phyloP scores from a whole-genome alignment of 2,329 filamentous ascomycete species.

The Penicillium sp. region DNA sequence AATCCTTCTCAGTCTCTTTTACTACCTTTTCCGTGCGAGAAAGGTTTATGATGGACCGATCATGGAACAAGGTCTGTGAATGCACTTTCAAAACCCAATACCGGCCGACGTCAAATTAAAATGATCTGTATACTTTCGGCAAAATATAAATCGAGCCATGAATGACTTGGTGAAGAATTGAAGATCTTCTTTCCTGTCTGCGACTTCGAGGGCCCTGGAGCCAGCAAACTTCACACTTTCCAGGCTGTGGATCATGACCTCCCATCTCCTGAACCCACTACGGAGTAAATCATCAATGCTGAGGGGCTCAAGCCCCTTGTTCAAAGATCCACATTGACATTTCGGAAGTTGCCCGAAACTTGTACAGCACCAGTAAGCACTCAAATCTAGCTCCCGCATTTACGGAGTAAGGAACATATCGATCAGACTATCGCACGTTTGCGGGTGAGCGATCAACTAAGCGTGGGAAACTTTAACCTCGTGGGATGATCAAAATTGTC shows the following conservation, averaged over 20 bases:
- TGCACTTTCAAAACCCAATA: background rate
- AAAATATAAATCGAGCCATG: background rate
- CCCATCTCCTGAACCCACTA: no score
- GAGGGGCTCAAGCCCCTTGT: background rate
- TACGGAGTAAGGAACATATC: background rate
- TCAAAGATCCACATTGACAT: background rate
- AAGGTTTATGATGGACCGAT: slow-evolving; percentile 36
- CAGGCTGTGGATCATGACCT: no score
- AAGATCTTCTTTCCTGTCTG: no score
- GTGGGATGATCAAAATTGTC: no score
- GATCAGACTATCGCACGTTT: background rate
- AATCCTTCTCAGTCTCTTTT: slow-evolving; percentile 43
- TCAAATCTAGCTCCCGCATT: background rate
- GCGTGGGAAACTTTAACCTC: background rate
- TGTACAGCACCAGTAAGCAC: background rate
- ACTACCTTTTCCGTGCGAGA: slow-evolving; percentile 40
- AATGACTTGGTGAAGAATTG: no score
- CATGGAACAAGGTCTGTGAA: slow-evolving; percentile 15
- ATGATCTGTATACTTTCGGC: background rate
- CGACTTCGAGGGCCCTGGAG: no score
- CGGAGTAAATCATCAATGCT: no score
- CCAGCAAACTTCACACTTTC: no score
- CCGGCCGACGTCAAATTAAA: background rate
- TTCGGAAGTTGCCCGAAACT: background rate
- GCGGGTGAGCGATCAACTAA: background rate